Evolutionary conservation across 1,139 yeast genomes (phyloP).

Genomic region (Meyerozyma sp.): DNA sequence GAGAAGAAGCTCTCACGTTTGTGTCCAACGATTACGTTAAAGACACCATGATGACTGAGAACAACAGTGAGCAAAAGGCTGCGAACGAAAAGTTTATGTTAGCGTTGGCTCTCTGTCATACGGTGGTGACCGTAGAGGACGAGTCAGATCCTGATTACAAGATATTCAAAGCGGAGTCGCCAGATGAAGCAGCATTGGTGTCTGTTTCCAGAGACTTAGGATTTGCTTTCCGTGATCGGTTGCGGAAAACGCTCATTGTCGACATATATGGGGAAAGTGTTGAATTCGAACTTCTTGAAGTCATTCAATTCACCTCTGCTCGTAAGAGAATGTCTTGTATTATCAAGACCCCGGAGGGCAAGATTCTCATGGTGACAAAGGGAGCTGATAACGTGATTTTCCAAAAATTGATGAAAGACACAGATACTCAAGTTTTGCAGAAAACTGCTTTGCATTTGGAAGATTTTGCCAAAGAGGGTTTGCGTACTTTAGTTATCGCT

Average conservation of each 20-base stretch:
- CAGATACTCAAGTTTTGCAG: constrained; percentile 31
- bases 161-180: constrained; percentile 88
- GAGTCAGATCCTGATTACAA: constrained; percentile 50
- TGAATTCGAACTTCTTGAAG: constrained; percentile 71
- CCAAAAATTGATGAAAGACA: constrained; percentile 51
- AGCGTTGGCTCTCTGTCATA: constrained; percentile 85
- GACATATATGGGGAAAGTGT: constrained; percentile 69
- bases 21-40: constrained; percentile 57
- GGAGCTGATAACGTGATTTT: constrained; percentile 95
- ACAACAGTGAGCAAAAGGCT: constrained; percentile 51
- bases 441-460: constrained; percentile 82
- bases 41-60: constrained; percentile 26
- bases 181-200: constrained; percentile 96
- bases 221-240: constrained; percentile 69
- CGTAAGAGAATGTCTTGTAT: constrained; percentile 73
- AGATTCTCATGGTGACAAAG: constrained; percentile 65
- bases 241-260: constrained; percentile 63
- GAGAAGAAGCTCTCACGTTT: constrained; percentile 69
- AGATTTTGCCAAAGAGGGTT: constrained; percentile 93
- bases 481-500: constrained; percentile 91
- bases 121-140: constrained; percentile 76
- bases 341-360: constrained; percentile 41
- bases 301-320: constrained; percentile 82
- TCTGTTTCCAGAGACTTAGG: constrained; percentile 93
- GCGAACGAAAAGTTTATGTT: constrained; percentile 78